These are phyloP conservation scores for Myxozyma melibiosi DNA, from an alignment of 805 yeast species.

Conservation along the genomic window DNA sequence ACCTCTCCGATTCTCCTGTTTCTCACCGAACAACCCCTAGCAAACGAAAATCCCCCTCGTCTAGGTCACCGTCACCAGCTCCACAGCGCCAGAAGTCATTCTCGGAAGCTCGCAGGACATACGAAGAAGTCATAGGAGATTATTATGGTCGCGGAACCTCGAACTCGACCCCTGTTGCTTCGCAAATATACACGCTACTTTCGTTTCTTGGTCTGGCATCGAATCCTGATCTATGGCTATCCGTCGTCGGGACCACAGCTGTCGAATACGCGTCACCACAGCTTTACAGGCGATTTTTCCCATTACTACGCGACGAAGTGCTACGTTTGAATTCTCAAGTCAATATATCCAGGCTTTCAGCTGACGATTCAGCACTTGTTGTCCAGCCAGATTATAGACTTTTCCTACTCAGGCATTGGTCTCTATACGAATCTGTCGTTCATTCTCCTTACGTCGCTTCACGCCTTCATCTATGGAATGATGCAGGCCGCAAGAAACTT, in stretches of 20 bases:
- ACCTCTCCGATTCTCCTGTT: neutral
- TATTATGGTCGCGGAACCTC: slow-evolving; percentile 87
- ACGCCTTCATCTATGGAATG: slow-evolving; percentile 84
- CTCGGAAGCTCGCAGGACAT: slow-evolving; percentile 46
- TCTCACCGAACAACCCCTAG: slow-evolving; percentile 6
- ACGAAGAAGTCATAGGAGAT: slow-evolving; percentile 60
- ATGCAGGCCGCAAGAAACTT: slow-evolving; percentile 80
- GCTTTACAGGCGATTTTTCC: slow-evolving; percentile 70
- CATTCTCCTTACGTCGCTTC: slow-evolving; percentile 92
- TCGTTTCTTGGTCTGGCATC: slow-evolving; percentile 82
- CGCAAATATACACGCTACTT: slow-evolving; percentile 77
- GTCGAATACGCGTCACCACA: slow-evolving; percentile 69
- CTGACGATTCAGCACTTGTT: slow-evolving; percentile 48
- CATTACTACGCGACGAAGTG: slow-evolving; percentile 81
- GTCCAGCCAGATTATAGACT: slow-evolving; percentile 84
- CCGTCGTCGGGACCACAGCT: slow-evolving; percentile 86
- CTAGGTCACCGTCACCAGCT: slow-evolving; percentile 30
- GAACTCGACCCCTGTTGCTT: slow-evolving; percentile 69
- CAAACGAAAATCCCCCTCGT: slow-evolving; percentile 41
- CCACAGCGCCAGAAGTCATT: slow-evolving; percentile 40
- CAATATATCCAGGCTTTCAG: slow-evolving; percentile 13
- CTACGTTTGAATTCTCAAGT: slow-evolving; percentile 58
- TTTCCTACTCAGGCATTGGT: slow-evolving; percentile 88
- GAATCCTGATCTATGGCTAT: slow-evolving; percentile 72
- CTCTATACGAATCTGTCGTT: slow-evolving; percentile 83